Percentiles rank a stretch among this genome's conserved stretches.
phyloP scores from a whole-genome alignment of 192 early-diverging fungal species.

The Gamsiella multidivaricata region DNA sequence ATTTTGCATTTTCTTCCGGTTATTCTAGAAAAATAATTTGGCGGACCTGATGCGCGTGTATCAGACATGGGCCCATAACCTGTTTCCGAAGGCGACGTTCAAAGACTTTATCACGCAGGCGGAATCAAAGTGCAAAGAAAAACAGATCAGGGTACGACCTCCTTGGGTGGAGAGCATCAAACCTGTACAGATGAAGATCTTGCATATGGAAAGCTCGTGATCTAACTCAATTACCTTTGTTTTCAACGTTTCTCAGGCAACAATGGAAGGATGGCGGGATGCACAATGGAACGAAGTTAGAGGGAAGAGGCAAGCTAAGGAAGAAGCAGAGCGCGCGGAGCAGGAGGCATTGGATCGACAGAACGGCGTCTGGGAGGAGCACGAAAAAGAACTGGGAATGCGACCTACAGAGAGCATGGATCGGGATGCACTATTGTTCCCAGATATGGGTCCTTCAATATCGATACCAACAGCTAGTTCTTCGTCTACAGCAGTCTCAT shows the following conservation, averaged over 20 bases:
- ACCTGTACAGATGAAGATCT: too few relatives aligned
- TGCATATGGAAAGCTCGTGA: too few relatives aligned
- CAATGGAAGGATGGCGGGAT: conserved; percentile 48
- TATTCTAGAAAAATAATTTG: conserved; percentile 34
- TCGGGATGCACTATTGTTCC: too few relatives aligned
- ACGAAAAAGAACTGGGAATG: neutral
- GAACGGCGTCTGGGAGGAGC: conserved; percentile 21
- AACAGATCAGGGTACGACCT: conserved; percentile 30
- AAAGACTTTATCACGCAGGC: conserved; percentile 34
- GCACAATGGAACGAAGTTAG: conserved; percentile 28
- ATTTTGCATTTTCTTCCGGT: neutral
- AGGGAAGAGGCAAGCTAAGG: neutral
- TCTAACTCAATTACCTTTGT: neutral
- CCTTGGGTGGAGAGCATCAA: too few relatives aligned
- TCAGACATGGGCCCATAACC: conserved; percentile 49
- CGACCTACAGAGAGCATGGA: neutral
- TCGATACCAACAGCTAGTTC: neutral
- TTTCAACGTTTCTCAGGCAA: neutral
- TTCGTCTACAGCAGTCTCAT: neutral
- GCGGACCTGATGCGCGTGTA: conserved; percentile 40
- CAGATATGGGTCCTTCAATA: neutral
- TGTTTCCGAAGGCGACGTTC: conserved; percentile 43
- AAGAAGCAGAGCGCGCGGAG: conserved; percentile 11
- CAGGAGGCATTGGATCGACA: conserved; percentile 3
- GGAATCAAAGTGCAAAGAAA: conserved; percentile 37